Base-by-base conservation (phyloP, 306 rosid genomes). In the Rubus idaeus region DNA sequence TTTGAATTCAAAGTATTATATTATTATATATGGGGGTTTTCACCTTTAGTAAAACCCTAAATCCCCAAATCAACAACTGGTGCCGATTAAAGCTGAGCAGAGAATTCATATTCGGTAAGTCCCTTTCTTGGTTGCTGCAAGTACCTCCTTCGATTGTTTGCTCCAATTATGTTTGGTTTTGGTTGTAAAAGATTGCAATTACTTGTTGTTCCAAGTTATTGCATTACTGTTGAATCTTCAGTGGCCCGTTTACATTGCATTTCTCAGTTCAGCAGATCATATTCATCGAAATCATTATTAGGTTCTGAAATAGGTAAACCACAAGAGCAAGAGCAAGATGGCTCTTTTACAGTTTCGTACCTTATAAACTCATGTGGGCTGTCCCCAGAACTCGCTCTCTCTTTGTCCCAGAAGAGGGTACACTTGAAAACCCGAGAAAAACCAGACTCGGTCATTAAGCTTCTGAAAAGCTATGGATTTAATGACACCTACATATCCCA, bases 151-250 rank as follows among this genome's bases (percentile, higher is more conserved):
- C 3, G 21, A 14, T 57, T 9, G 6, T 23, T 57, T 60, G 41
- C 41, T 26, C 40, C 66, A 60, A 13, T 26, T 60, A 60, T 60
- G 66, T 60, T 60, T 61, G 67, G 67, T 61, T 5, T 61, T 61
- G 30, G 67, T 41, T 35, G n/a, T 14, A 61, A 35, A 23, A 12
- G 35, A 61, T 61, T 61, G 42, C 40, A 30, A 13, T 61, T 21
- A 61, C 42, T 61, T 39, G 41, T 61, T 39, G 41, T 61, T 12
- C 67, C 42, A 61, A 30, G 67, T 10, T 12, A 0, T 61, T 30
- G n/a, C 41, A 35, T 12, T 30, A 12, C 40, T 61, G n/a, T 61
- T 30, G 42, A 61, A 30, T 30, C 35, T 61, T 30, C 67, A 61
- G 67, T 30, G 10, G 30, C 10, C 67, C 67, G 30, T 61, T 13